phyloP scores from a whole-genome alignment of 2,329 filamentous ascomycete genomes.

The Verticillium nonalfalfae region DNA sequence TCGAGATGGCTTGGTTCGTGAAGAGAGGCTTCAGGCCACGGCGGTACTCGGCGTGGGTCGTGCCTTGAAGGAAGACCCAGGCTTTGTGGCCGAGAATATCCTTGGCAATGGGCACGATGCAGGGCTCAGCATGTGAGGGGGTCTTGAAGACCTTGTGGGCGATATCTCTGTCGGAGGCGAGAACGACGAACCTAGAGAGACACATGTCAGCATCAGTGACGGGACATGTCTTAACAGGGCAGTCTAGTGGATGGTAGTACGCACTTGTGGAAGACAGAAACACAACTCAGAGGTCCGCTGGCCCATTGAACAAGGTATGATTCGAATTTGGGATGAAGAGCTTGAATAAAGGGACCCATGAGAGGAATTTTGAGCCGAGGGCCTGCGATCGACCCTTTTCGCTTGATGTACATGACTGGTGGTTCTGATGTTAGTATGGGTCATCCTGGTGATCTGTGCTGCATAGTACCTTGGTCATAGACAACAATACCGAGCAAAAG shows the following conservation, averaged over 20 bases:
- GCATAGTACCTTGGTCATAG: slow-evolving; percentile 31
- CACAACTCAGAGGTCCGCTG: slow-evolving; percentile 72
- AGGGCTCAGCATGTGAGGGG: slow-evolving; percentile 67
- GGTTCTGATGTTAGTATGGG: neutral
- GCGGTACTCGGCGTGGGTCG: slow-evolving; percentile 69
- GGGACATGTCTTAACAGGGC: neutral
- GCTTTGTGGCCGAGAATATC: slow-evolving; percentile 67
- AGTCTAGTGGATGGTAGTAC: neutral
- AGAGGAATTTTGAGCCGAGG: slow-evolving; percentile 59
- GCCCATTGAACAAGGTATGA: slow-evolving; percentile 72
- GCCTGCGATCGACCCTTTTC: slow-evolving; percentile 58
- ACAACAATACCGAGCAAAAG: slow-evolving; percentile 22
- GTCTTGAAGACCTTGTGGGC: slow-evolving; percentile 81
- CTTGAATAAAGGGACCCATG: slow-evolving; percentile 72
- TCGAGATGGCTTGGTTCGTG: slow-evolving; percentile 62
- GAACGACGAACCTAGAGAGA: slow-evolving; percentile 62
- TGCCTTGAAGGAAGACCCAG: slow-evolving; percentile 77
- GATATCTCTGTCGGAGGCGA: slow-evolving; percentile 70
- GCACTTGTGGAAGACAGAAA: slow-evolving; percentile 82
- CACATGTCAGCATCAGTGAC: slow-evolving; percentile 1
- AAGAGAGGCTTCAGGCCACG: slow-evolving; percentile 71
- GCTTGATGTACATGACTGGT: slow-evolving; percentile 52
- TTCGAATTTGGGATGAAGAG: slow-evolving; percentile 66
- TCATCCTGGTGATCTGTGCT: too few species aligned
- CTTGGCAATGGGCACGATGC: slow-evolving; percentile 68